Evolutionary conservation across 805 yeast species (phyloP), one percentile per base, ranked within the genome.

Genomic region (Ogataea pignaliae): DNA sequence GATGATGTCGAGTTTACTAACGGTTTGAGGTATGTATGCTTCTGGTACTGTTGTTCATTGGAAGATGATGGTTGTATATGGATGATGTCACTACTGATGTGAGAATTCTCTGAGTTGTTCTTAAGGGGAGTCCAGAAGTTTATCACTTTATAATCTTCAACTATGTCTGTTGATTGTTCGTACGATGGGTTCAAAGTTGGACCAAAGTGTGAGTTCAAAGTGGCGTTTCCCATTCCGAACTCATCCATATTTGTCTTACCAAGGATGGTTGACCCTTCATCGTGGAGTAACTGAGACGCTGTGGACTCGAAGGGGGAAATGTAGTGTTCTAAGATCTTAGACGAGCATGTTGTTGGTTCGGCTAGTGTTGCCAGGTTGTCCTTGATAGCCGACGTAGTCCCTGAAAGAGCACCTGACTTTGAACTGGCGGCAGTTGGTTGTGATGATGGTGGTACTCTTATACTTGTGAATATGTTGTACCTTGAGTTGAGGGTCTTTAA

Each of bases 201-300:
- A 0, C 89, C 90, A 56, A 65, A 78, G 40, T 55, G 52, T 0
- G 85, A 74, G 52, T 78, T 71, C 2, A 78, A 67, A 12, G 79
- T 83, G 1, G 81, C 73, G 11, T 87, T 81, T 10, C 99, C 99
- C 99, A 93, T 93, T 2, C 96, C 99, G 68, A 93, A 93, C 66
- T 93, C 97, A 66, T 93, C 99, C 78, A 93, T 70, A 54, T 91
- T 93, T 2, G 95, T 76, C 62, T 91, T 93, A 0, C 97, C 99
- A 1, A 82, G 68, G 6, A 81, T 57, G 0, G 57, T 49, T 13
- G 76, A 73, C 0, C 89, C 88, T 2, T 71, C 69, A 0, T 65
- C 54, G 9, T 72, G 61, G n/a, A 93, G 61, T 3, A 79, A 66
- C 2, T 62, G 52, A 0, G 79, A 79, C 2, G 83, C 85, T 0